Percentiles rank a stretch among this genome's conserved stretches.
Conservation (phyloP, 768 basidiomycete species). For the Pleurotus tuber-regium region DNA sequence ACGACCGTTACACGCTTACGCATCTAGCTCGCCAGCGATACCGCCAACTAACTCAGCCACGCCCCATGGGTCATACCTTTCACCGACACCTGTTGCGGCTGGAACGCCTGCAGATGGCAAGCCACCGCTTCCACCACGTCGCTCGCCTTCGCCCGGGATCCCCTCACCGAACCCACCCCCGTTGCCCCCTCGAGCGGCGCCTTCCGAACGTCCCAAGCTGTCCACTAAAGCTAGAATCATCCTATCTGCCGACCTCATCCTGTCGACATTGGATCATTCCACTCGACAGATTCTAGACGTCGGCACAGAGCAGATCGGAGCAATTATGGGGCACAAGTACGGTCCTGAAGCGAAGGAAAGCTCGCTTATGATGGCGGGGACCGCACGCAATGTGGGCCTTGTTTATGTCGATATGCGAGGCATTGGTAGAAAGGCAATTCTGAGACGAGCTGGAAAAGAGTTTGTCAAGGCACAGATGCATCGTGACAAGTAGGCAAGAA, state of each 20-base stretch:
- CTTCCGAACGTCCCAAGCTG: conserved; percentile 29
- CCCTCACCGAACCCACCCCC: conserved; percentile 22
- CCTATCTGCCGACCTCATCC: conserved; percentile 63
- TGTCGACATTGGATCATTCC: conserved; percentile 62
- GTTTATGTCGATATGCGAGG: conserved; percentile 78
- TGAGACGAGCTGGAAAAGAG: conserved; percentile 60
- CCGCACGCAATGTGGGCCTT: conserved; percentile 67
- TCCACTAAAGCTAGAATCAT: conserved; percentile 47
- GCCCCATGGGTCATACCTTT: conserved; percentile 7
- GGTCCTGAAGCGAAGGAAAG: conserved; percentile 63
- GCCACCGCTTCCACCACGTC: conserved; percentile 21
- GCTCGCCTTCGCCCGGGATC: conserved; percentile 9
- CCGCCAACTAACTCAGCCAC: conserved; percentile 13
- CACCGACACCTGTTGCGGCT: background rate
- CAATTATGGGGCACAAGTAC: conserved; percentile 61
- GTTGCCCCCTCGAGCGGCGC: conserved; percentile 29
- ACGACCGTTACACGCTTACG: background rate
- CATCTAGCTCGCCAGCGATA: conserved; percentile 9
- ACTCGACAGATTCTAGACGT: conserved; percentile 49
- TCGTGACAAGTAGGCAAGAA: background rate
- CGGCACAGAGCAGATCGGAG: conserved; percentile 44
- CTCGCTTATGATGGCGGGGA: conserved; percentile 57
- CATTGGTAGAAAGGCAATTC: conserved; percentile 65
- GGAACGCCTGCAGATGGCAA: conserved; percentile 15
- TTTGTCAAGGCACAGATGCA: conserved; percentile 45